Conservation (phyloP, 2,329 filamentous ascomycete genomes). For the Trichoderma sp. region DNA sequence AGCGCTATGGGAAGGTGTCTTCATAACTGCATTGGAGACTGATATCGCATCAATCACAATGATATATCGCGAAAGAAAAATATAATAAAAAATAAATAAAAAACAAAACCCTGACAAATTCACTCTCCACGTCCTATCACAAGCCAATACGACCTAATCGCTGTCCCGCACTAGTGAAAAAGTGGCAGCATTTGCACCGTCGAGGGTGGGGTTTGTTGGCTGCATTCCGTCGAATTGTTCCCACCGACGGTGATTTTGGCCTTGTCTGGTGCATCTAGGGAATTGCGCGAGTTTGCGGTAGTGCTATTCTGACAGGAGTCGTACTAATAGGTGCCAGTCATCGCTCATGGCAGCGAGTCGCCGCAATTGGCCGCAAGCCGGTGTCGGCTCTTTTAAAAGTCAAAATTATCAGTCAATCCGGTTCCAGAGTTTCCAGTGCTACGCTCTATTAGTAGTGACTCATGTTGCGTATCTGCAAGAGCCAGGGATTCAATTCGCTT, state of each 20-base stretch:
- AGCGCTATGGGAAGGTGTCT: not conserved
- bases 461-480: not conserved
- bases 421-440: not conserved
- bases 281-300: not conserved
- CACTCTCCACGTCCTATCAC: not conserved
- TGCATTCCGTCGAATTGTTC: not conserved
- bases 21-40: not conserved
- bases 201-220: not conserved
- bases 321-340: not conserved
- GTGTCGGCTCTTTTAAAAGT: conserved; percentile 8
- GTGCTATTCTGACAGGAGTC: not conserved
- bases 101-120: not conserved
- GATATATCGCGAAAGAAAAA: not conserved
- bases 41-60: not conserved
- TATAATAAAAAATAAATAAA: not conserved
- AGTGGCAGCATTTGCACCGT: not conserved
- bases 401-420: not conserved
- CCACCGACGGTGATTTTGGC: not conserved
- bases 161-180: not conserved
- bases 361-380: conserved; percentile 3
- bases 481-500: not conserved
- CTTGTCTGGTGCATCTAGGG: not conserved
- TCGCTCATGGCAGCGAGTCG: not conserved
- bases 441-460: not conserved
- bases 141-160: not conserved